Evolutionary conservation across 2,329 filamentous ascomycete genomes (phyloP).

Genomic region (Colletotrichum echinochloae): DNA sequence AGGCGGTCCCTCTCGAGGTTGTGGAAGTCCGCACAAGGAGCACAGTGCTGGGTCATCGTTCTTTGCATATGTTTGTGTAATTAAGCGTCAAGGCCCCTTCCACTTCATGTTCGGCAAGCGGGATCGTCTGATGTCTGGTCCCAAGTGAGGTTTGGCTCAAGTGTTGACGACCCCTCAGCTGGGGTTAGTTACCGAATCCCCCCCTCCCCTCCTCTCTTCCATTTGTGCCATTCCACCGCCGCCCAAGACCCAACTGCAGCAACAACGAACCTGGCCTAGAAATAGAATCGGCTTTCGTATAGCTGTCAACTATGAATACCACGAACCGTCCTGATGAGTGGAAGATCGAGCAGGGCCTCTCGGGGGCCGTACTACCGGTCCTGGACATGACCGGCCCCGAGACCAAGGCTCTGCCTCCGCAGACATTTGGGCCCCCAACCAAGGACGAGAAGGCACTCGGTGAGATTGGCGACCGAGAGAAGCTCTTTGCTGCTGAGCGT

Average conservation of each 20-base stretch:
- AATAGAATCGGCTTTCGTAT: too few species aligned
- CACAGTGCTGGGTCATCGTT: background rate
- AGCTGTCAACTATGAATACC: conserved; percentile 12
- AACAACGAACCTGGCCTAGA: background rate
- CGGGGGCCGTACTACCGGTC: conserved; percentile 58
- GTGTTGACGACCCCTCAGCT: conserved; percentile 1
- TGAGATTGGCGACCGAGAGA: conserved; percentile 51
- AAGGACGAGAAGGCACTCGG: conserved; percentile 57
- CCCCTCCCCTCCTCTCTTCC: background rate
- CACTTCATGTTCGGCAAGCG: background rate
- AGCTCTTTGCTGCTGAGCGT: conserved; percentile 46
- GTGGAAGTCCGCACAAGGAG: too few species aligned
- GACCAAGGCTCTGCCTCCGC: conserved; percentile 47
- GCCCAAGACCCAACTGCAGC: background rate
- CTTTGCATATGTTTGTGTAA: background rate
- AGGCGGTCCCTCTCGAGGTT: too few species aligned
- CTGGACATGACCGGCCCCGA: conserved; percentile 58
- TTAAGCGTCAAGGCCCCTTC: background rate
- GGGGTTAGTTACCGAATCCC: background rate
- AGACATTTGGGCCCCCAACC: conserved; percentile 47
- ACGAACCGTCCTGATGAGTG: conserved; percentile 55
- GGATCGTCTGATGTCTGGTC: background rate
- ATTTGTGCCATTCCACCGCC: background rate
- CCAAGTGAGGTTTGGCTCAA: background rate
- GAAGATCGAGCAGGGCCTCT: conserved; percentile 65